These are phyloP conservation scores for Flaveria ramosissima DNA, from an alignment of 129 eudicot species.

Conservation along the genomic window DNA sequence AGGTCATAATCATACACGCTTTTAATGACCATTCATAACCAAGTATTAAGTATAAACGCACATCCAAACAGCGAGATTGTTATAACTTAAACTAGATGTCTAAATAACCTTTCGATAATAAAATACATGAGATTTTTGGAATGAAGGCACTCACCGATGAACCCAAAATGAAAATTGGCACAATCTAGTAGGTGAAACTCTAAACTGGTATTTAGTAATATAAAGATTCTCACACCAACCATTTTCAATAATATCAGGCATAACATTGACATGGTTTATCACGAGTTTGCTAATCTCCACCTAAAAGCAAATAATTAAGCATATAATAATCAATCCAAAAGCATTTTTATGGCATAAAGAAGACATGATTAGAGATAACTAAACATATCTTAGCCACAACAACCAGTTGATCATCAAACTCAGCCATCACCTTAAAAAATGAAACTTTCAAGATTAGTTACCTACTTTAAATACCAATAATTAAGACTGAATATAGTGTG, in stretches of 20 bases:
- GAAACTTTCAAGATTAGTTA: conserved; percentile 38
- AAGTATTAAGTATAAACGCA: background rate
- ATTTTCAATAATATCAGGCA: conserved; percentile 35
- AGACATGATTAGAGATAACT: conserved; percentile 9
- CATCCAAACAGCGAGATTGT: background rate
- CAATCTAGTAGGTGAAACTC: conserved; percentile 20
- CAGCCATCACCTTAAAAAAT: conserved; percentile 9
- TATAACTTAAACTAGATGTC: background rate
- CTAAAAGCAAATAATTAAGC: conserved; percentile 12
- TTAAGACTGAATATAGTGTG: conserved; percentile 6
- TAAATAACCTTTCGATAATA: conserved; percentile 3
- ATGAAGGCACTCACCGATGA: background rate
- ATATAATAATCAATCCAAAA: conserved; percentile 25
- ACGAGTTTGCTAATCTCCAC: conserved; percentile 28
- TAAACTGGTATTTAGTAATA: conserved; percentile 38
- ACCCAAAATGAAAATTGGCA: conserved; percentile 9
- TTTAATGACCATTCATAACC: background rate
- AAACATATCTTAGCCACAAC: conserved; percentile 7
- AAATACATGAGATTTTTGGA: background rate
- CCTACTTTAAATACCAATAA: conserved; percentile 30
- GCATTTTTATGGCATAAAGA: conserved; percentile 2
- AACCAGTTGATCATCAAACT: conserved; percentile 20
- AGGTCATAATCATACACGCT: background rate
- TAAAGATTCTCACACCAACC: conserved; percentile 60
- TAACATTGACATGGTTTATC: conserved; percentile 19